These are phyloP conservation scores for Xylariaceae sp. DNA, from an alignment of 2,329 filamentous ascomycete species.

Conservation along the genomic window DNA sequence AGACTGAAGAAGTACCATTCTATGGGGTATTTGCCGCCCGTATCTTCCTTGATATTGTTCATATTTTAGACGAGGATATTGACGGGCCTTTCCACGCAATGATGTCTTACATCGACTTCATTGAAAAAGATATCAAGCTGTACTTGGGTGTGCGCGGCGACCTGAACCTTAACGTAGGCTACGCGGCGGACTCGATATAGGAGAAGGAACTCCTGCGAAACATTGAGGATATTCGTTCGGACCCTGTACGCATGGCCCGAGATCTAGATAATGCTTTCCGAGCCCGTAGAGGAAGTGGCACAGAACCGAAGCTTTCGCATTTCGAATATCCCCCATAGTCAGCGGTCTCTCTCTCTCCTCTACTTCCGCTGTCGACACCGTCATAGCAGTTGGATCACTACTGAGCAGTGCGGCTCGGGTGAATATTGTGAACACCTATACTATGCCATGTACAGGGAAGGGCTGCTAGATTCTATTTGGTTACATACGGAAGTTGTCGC, in stretches of 20 bases:
- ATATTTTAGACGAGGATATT: conserved; percentile 27
- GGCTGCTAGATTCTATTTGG: conserved; percentile 33
- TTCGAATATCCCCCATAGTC: conserved; percentile 35
- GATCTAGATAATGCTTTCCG: background rate
- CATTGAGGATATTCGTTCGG: conserved; percentile 26
- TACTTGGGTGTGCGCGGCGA: conserved; percentile 33
- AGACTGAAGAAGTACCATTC: conserved; percentile 33
- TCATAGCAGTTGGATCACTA: conserved; percentile 33
- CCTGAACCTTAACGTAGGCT: conserved; percentile 31
- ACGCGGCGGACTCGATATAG: conserved; percentile 27
- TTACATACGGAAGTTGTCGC: conserved; percentile 39
- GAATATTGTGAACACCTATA: conserved; percentile 40
- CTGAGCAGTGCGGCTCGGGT: conserved; percentile 39
- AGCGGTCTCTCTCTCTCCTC: conserved; percentile 38
- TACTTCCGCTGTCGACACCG: conserved; percentile 33
- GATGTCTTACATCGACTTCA: conserved; percentile 12
- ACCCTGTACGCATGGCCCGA: conserved; percentile 24
- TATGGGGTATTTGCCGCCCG: conserved; percentile 40
- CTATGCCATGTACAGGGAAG: conserved; percentile 36
- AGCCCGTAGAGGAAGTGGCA: background rate
- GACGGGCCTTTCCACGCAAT: conserved; percentile 13
- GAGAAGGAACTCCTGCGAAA: conserved; percentile 18
- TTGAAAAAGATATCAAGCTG: conserved; percentile 26
- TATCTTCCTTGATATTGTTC: conserved; percentile 41
- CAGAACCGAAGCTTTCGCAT: conserved; percentile 30